phyloP scores from a whole-genome alignment of 352 stramenopile species.

The Pilasporangium apinafurcum region DNA sequence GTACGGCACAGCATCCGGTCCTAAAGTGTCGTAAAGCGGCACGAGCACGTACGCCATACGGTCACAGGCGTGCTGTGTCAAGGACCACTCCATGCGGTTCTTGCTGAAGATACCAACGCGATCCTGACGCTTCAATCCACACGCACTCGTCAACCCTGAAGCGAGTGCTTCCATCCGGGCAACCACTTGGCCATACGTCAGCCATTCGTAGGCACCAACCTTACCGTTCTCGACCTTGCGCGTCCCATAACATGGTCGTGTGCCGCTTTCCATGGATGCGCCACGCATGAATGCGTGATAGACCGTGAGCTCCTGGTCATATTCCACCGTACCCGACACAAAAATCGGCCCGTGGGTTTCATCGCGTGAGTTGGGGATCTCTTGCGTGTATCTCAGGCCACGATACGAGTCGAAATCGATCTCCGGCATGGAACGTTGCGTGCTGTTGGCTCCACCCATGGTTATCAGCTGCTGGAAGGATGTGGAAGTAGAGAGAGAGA shows the following conservation, averaged over 20 bases:
- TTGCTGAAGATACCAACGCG: constrained; percentile 58
- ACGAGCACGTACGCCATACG: constrained; percentile 62
- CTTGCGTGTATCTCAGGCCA: constrained; percentile 15
- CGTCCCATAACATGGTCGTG: constrained; percentile 29
- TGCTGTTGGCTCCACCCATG: constrained; percentile 41
- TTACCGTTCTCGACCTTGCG: constrained; percentile 32
- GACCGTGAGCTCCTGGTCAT: constrained; percentile 9
- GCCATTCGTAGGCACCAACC: constrained; percentile 45
- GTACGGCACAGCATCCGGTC: constrained; percentile 54
- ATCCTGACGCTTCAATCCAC: constrained; percentile 34
- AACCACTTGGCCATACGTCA: constrained; percentile 46
- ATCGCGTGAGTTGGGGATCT: constrained; percentile 14
- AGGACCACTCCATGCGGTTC: constrained; percentile 67
- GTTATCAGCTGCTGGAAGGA: not conserved
- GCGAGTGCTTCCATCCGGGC: constrained; percentile 28
- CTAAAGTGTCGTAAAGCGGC: constrained; percentile 78
- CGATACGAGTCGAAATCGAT: constrained; percentile 38
- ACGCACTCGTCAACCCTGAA: constrained; percentile 22
- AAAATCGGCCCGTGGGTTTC: constrained; percentile 12
- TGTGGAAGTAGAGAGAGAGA: not conserved
- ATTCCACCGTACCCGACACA: constrained; percentile 1
- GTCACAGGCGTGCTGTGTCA: constrained; percentile 46
- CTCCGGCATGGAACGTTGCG: constrained; percentile 31
- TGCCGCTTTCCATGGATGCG: constrained; percentile 6
- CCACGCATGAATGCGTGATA: constrained; percentile 12